phyloP scores from a whole-genome alignment of 2,329 filamentous ascomycete genomes.

The Alternaria sp. region DNA sequence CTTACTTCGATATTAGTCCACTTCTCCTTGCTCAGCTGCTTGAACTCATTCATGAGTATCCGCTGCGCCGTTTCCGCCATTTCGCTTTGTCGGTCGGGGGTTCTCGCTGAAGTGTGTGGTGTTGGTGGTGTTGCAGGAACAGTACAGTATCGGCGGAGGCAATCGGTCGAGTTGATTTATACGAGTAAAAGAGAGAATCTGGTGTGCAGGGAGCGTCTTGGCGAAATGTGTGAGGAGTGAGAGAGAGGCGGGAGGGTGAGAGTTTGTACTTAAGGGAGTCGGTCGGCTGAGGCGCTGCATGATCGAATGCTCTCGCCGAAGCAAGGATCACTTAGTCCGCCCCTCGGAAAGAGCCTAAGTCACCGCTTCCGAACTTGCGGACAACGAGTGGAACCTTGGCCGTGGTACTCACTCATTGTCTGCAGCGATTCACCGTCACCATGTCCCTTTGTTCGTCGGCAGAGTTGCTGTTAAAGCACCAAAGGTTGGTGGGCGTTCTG shows the following conservation, averaged over 20 bases:
- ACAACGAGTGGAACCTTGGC: conserved; percentile 8
- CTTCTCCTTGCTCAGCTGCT: conserved; percentile 82
- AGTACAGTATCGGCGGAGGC: conserved; percentile 3
- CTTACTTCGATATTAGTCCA: conserved; percentile 90
- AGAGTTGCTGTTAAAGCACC: conserved; percentile 7
- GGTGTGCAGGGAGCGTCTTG: conserved; percentile 1
- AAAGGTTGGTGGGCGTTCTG: not conserved
- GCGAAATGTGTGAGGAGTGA: conserved; percentile 7
- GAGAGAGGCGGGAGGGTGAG: conserved; percentile 18
- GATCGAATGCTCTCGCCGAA: conserved; percentile 33
- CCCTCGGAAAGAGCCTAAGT: conserved; percentile 28
- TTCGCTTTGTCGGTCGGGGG: conserved; percentile 15
- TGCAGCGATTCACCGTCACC: conserved; percentile 13
- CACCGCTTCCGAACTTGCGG: conserved; percentile 23
- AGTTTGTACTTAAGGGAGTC: conserved; percentile 19
- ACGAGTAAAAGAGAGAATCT: conserved; percentile 8
- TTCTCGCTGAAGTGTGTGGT: conserved; percentile 16
- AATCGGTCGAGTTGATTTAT: conserved; percentile 5
- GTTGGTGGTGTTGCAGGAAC: conserved; percentile 17
- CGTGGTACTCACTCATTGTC: not conserved
- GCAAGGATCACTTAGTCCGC: conserved; percentile 25
- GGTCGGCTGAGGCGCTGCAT: conserved; percentile 20
- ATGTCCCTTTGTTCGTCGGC: conserved; percentile 3
- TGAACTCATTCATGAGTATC: conserved; percentile 88
- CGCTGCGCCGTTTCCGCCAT: conserved; percentile 68